Base-by-base conservation (phyloP, 2,329 filamentous ascomycete genomes). In the Fusarium solani-melongenae region DNA sequence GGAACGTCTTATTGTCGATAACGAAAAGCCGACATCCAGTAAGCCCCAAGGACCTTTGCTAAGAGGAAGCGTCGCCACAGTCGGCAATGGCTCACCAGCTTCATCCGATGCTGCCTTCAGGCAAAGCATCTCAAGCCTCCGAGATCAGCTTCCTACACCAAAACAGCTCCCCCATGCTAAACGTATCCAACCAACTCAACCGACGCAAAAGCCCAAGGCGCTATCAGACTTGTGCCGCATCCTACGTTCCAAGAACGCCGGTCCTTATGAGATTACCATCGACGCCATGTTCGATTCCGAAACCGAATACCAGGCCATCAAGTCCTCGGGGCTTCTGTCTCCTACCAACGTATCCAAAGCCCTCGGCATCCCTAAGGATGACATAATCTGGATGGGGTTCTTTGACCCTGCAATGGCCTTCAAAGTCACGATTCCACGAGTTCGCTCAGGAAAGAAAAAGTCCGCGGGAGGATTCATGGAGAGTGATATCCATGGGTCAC, bases 201-300 rank as follows among this genome's bases (percentile, higher is more conserved):
- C 34, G 6, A 1, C 11, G 1, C 8, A 44, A 2, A 34, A 58
- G 0, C 69, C 67, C 4, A 36, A 64, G 15, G 76, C 58, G 0
- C 39, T 78, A 9, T 70, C 80, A 0, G 83, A 85, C 31, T 56
- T 87, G 5, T 83, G 85, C 0, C 79, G 78, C 3, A 80, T 87
- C 2, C 72, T 88, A 1, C 82, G 87, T 0, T 86, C 84, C 15
- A 89, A 89, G 73, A 88, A 88, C 51, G 80, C 76, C 0, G 76
- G 76, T 0, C 76, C 76, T 2, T 89, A 82, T 66, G 86, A 89
- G 69, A 80, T 89, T 31, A 88, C 87, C 0, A 82, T 88, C 29
- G 87, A 89, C 64, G 81, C 87, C 38, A 85, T 89, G 61, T 89
- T 89, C 72, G 76, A 76, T 0, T 77, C 80, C 0, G 62, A 73